Conservation (phyloP, 2,329 filamentous ascomycete species). For the Penicillium sumatraense region DNA sequence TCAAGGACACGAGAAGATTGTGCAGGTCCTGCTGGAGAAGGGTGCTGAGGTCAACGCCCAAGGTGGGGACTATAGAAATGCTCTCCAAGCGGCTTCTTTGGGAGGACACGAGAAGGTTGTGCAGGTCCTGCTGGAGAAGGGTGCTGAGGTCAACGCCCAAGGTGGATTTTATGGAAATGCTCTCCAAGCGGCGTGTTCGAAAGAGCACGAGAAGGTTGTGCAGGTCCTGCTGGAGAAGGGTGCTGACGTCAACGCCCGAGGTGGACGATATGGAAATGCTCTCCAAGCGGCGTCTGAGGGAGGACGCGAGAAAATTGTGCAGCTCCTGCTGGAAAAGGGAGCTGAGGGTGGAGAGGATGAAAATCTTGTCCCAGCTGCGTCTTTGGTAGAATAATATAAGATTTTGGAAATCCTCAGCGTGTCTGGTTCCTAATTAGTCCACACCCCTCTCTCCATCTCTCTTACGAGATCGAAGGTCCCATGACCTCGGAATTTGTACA, state of each 20-base stretch:
- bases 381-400: neutral
- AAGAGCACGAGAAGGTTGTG: neutral
- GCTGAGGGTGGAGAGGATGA: neutral
- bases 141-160: neutral
- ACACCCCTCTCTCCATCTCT: too few relatives aligned
- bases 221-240: neutral
- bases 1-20: slow-evolving; percentile 3
- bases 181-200: neutral
- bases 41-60: neutral
- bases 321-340: neutral
- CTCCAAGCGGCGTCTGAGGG: neutral
- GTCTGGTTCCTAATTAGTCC: too few relatives aligned
- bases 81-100: neutral
- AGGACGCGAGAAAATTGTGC: neutral
- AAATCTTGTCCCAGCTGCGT: neutral
- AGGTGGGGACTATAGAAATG: neutral
- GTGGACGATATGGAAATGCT: neutral
- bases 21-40: neutral
- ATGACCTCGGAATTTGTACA: slow-evolving; percentile 1
- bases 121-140: neutral
- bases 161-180: neutral
- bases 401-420: too few relatives aligned
- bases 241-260: neutral
- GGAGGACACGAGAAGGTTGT: neutral
- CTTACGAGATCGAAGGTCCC: neutral